phyloP scores from a whole-genome alignment of 345 rosid genomes.

The Mallotus nudiflorus region DNA sequence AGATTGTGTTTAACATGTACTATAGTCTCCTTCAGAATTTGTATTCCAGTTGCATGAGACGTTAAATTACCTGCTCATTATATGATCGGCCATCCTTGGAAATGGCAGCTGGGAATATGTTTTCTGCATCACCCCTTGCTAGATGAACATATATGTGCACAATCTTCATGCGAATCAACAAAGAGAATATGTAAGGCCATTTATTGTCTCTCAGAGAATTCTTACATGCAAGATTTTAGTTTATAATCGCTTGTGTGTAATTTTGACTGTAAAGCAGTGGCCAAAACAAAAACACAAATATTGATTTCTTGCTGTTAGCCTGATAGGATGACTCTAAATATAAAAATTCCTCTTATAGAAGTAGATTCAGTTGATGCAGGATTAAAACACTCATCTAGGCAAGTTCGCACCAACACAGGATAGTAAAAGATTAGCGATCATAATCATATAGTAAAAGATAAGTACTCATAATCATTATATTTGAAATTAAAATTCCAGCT shows the following conservation, averaged over 20 bases:
- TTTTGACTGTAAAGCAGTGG: not conserved
- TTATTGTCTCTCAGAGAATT: not conserved
- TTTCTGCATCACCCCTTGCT: slow-evolving; percentile 74
- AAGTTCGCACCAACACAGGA: not conserved
- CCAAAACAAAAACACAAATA: not conserved
- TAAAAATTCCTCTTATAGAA: too few species aligned
- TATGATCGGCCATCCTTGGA: slow-evolving; percentile 96
- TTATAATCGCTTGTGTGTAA: not conserved
- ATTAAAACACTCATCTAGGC: not conserved
- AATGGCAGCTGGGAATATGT: slow-evolving; percentile 86
- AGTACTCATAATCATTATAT: not conserved
- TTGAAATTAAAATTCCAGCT: not conserved
- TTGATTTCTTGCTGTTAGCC: not conserved
- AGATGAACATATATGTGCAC: slow-evolving; percentile 87
- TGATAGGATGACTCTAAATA: not conserved
- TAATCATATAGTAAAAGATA: not conserved
- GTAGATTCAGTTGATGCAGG: not conserved
- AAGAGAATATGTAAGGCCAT: not conserved
- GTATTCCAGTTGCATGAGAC: not conserved
- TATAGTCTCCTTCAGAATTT: not conserved
- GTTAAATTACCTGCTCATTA: slow-evolving; percentile 72
- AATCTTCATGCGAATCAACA: slow-evolving; percentile 60
- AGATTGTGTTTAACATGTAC: slow-evolving; percentile 19
- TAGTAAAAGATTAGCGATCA: not conserved
- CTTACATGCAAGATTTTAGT: not conserved